phyloP scores from a whole-genome alignment of 176 grass and related monocot species.

The Zizania latifolia region DNA sequence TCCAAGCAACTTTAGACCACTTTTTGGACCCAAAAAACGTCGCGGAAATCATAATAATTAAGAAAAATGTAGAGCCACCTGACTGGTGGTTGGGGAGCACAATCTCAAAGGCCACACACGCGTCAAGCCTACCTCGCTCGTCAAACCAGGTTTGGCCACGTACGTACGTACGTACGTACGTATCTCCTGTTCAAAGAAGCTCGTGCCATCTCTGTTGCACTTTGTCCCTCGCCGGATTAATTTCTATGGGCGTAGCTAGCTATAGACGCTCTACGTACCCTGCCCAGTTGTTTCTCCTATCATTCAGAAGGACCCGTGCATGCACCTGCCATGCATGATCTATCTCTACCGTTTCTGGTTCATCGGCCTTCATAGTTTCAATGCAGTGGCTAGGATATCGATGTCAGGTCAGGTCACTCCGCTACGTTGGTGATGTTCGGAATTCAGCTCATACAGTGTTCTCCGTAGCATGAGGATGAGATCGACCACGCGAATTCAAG shows the following conservation, averaged over 20 bases:
- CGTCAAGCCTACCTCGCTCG: background rate
- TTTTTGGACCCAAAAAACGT: background rate
- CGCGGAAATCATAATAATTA: background rate
- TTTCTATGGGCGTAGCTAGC: slow-evolving; percentile 4
- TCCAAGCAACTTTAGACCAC: background rate
- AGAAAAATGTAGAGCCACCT: background rate
- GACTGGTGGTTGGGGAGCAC: slow-evolving; percentile 1
- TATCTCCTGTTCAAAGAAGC: too few relatives aligned
- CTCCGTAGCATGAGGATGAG: too few relatives aligned
- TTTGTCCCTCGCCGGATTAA: slow-evolving; percentile 30
- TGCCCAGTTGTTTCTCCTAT: slow-evolving; percentile 21
- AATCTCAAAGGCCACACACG: slow-evolving; percentile 17
- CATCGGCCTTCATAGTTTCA: background rate
- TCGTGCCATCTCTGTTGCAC: slow-evolving; percentile 44
- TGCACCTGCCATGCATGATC: background rate
- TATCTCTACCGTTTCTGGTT: background rate
- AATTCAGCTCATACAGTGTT: slow-evolving; percentile 12
- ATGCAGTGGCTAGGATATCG: slow-evolving; percentile 8
- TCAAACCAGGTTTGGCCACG: slow-evolving; percentile 29
- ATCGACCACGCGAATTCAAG: too few relatives aligned
- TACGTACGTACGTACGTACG: too few relatives aligned
- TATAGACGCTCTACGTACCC: too few relatives aligned
- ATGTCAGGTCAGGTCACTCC: background rate
- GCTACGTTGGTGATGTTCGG: background rate
- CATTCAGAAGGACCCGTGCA: slow-evolving; percentile 24